Base-by-base conservation (phyloP, 805 yeast genomes). In the Yarrowia alimentaria region DNA sequence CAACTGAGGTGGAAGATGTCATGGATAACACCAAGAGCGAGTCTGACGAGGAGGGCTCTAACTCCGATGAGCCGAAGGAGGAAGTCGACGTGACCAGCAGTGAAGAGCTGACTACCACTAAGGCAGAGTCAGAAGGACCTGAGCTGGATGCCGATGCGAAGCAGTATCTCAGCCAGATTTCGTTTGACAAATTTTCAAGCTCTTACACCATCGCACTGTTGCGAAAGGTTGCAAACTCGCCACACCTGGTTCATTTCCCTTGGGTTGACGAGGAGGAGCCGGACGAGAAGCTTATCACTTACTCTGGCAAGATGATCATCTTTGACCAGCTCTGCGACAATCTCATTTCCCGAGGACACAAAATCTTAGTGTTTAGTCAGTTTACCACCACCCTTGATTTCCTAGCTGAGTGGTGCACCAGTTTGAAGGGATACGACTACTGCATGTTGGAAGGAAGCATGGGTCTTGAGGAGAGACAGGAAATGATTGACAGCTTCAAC, bases 361-460 rank as follows among this genome's bases (percentile, higher is more conserved):
- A 85, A 60, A 75, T 87, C 0, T 70, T 93, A 35, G 78, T 93
- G 1, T 93, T 93, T 64, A 79, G 94, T 1, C 99, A 93, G 63
- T 91, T 93, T 64, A 80, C 93, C 1, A 74, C 71, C 25, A 81
- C 85, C 79, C 71, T 93, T n/a, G 95, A 91, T 58, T 66, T 93
- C 10, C 60, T 93, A 0, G 81, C 80, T 56, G 93, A 86, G 60
- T 88, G 86, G 79, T 76, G 85, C 53, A n/a, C n/a, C n/a, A n/a
- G n/a, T n/a, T n/a, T n/a, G n/a, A n/a, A n/a, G n/a, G n/a, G n/a
- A n/a, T n/a, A n/a, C n/a, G n/a, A n/a, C 1, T 67, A 72, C 16
- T 75, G 84, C 54, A 73, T 94, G 53, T 75, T 88, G 16, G 96
- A 89, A 61, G 99, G 99, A 0, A 68, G 81, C 10, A 78, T 83